A percentile compares a stretch with the other conserved stretches of the same genome.
Conservation (phyloP, 2,329 filamentous ascomycete species). For the Phialophora macrospora region DNA sequence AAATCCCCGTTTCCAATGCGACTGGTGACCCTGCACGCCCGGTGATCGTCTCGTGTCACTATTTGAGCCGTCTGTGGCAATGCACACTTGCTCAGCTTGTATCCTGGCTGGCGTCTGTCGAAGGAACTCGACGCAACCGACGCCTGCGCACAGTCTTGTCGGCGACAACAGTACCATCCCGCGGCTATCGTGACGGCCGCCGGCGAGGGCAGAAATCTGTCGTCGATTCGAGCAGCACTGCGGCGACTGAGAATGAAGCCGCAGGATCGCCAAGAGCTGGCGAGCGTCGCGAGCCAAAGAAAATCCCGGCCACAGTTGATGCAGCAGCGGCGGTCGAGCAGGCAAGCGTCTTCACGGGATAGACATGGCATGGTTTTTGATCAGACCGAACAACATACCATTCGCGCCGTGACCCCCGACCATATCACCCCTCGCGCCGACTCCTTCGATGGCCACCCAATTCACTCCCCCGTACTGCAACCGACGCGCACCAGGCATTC, state of each 20-base stretch:
- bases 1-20: constrained; percentile 4
- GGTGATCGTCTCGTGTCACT: constrained; percentile 4
- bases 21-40: constrained; percentile 1
- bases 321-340: constrained; percentile 29
- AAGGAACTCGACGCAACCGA: constrained; percentile 24
- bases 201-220: background rate
- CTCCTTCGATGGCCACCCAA: constrained; percentile 23
- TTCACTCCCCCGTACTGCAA: constrained; percentile 36
- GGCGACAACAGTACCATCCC: background rate
- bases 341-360: constrained; percentile 33
- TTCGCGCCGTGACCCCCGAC: constrained; percentile 55
- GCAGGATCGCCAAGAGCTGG: constrained; percentile 21
- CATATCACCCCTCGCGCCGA: constrained; percentile 43
- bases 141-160: constrained; percentile 16
- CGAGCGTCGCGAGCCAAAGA: constrained; percentile 16
- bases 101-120: constrained; percentile 24
- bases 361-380: constrained; percentile 42
- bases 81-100: constrained; percentile 25
- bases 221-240: background rate
- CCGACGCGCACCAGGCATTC: constrained; percentile 28
- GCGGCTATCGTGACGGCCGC: constrained; percentile 15
- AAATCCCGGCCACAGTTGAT: constrained; percentile 28
- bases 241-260: constrained; percentile 23
- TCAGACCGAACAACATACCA: constrained; percentile 51
- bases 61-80: constrained; percentile 24